Conservation (phyloP, 2,329 filamentous ascomycete genomes). For the Bipolaris victoriae region DNA sequence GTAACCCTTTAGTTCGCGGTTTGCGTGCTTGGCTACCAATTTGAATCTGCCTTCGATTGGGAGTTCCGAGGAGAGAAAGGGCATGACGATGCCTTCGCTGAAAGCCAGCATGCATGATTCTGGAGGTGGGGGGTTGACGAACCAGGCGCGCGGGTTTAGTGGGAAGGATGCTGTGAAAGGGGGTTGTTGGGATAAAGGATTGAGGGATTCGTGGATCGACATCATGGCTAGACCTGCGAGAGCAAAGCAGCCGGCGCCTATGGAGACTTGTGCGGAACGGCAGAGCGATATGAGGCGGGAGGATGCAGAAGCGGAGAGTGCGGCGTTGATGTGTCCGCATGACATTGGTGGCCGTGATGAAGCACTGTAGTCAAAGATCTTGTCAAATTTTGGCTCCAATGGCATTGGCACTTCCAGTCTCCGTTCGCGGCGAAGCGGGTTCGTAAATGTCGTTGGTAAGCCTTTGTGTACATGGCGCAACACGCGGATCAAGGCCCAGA, state of each 20-base stretch:
- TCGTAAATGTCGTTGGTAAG: constrained; percentile 50
- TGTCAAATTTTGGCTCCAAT: constrained; percentile 41
- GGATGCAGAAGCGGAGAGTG: constrained; percentile 43
- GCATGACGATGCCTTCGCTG: constrained; percentile 54
- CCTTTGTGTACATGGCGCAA: constrained; percentile 52
- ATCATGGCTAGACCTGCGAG: constrained; percentile 56
- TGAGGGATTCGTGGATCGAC: constrained; percentile 48
- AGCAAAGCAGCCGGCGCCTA: constrained; percentile 56
- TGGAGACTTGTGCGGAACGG: constrained; percentile 46
- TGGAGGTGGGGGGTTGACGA: constrained; percentile 46
- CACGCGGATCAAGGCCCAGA: constrained; percentile 55
- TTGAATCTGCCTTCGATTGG: constrained; percentile 48
- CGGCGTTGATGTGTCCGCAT: constrained; percentile 39
- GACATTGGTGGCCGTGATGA: constrained; percentile 46
- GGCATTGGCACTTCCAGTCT: constrained; percentile 22
- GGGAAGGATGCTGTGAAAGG: constrained; percentile 56
- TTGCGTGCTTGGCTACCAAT: constrained; percentile 50
- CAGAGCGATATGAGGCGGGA: constrained; percentile 49
- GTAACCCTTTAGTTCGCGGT: constrained; percentile 52
- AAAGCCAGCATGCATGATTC: constrained; percentile 58
- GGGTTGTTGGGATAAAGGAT: constrained; percentile 31
- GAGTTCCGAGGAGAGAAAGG: constrained; percentile 48
- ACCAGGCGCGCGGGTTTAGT: constrained; percentile 55
- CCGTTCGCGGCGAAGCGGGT: constrained; percentile 47
- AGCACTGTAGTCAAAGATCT: constrained; percentile 49